Percentiles rank a stretch among this genome's conserved stretches.
These are phyloP conservation scores for Mallotus nudiflorus DNA, from an alignment of 345 rosid species.

Conservation along the genomic window DNA sequence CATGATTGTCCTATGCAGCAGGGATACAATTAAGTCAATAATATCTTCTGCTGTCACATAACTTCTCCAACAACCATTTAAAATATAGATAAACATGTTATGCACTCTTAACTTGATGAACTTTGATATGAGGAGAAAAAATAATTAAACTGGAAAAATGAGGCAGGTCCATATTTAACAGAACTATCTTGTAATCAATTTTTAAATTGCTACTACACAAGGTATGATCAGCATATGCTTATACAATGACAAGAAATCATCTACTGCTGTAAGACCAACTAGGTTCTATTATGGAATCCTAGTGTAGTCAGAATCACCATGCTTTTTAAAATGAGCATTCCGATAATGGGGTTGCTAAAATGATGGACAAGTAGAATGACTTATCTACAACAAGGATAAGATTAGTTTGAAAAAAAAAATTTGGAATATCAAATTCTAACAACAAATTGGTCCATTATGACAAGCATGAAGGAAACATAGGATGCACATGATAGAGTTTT, in stretches of 20 bases:
- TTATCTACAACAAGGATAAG: constrained; percentile 1
- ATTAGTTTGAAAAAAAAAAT: not conserved
- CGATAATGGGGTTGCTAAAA: not conserved
- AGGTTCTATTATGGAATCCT: not conserved
- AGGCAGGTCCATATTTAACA: not conserved
- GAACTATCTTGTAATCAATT: not conserved
- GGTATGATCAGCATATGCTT: not conserved
- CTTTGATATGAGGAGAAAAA: not conserved
- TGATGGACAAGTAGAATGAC: not conserved
- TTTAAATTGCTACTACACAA: not conserved
- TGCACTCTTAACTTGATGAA: not conserved
- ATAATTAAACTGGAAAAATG: not conserved
- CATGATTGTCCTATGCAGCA: constrained; percentile 75
- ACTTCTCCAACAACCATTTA: not conserved
- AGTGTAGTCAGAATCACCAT: not conserved
- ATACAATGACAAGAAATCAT: not conserved
- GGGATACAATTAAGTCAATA: constrained; percentile 3
- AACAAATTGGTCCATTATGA: not conserved
- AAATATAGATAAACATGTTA: too few relatives aligned
- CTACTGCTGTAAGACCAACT: not conserved
- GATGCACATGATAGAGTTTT: not conserved
- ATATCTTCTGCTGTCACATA: not conserved
- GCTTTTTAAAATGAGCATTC: not conserved
- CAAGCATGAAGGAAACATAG: not conserved
- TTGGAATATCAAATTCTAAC: not conserved